A percentile compares a stretch with the other conserved stretches of the same genome.
Conservation (phyloP, 139 green algal species). For the Choricystis sp. region DNA sequence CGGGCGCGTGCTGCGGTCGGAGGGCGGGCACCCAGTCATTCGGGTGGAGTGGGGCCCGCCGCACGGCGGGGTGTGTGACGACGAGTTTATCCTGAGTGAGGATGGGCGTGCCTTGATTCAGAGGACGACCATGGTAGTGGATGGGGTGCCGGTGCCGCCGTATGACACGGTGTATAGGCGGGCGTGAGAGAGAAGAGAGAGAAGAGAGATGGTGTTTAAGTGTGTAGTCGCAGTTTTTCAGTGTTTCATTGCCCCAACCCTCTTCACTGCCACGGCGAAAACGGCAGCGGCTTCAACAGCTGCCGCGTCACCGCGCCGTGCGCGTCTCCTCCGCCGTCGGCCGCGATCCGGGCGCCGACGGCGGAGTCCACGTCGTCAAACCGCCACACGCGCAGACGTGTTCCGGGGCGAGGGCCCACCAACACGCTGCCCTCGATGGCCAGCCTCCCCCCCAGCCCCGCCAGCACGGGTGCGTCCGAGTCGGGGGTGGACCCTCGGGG, state of each 20-base stretch:
- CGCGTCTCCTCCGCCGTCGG: no score
- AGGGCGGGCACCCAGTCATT: conserved; percentile 4
- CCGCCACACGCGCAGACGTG: no score
- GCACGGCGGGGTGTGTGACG: neutral
- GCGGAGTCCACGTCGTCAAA: no score
- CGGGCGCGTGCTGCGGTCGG: conserved; percentile 4
- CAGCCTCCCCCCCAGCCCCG: no score
- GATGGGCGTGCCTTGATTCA: neutral
- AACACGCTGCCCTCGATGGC: no score
- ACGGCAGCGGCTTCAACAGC: neutral
- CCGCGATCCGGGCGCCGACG: no score
- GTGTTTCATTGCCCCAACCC: neutral
- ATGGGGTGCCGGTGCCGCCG: neutral
- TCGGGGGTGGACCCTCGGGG: no score
- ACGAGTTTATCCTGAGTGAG: neutral
- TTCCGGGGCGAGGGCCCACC: no score
- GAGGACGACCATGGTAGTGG: neutral
- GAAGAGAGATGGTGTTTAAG: neutral
- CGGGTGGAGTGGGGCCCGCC: neutral
- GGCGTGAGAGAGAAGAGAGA: neutral
- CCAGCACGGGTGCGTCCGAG: no score
- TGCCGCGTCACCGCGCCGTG: no score
- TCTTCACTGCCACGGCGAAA: neutral
- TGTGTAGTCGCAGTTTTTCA: neutral
- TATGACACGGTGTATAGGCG: neutral